These are phyloP conservation scores for Fimicolochytrium jonesii DNA, from an alignment of 192 early-diverging fungal genomes.

Conservation along the genomic window DNA sequence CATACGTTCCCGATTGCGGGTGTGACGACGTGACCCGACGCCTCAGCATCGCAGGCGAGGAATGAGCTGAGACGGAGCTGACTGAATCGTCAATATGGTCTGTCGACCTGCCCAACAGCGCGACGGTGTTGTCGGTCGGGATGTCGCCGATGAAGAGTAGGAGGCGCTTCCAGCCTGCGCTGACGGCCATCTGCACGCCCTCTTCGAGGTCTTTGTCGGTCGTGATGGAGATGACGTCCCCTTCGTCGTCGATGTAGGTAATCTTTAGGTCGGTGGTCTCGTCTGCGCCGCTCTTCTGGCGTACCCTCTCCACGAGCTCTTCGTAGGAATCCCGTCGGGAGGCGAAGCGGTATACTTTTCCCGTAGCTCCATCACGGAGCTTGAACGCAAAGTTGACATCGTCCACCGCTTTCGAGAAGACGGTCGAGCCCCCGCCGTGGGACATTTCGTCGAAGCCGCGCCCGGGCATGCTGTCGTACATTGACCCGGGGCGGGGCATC, in stretches of 20 bases:
- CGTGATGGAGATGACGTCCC: slow-evolving; percentile 80
- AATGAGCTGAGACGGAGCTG: background rate
- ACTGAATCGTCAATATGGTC: slow-evolving; percentile 1
- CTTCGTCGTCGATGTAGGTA: slow-evolving; percentile 89
- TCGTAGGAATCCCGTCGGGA: slow-evolving; percentile 15
- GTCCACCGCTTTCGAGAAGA: slow-evolving; percentile 5
- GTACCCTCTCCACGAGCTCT: slow-evolving; percentile 19
- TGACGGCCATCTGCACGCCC: slow-evolving; percentile 75
- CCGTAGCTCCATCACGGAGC: slow-evolving; percentile 29
- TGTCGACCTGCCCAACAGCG: background rate
- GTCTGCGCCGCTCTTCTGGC: slow-evolving; percentile 16
- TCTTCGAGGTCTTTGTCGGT: slow-evolving; percentile 81
- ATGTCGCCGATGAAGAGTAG: slow-evolving; percentile 50
- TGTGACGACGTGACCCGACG: background rate
- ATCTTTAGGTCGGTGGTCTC: slow-evolving; percentile 6
- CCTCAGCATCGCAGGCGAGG: background rate
- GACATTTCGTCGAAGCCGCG: slow-evolving; percentile 9
- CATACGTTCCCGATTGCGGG: background rate
- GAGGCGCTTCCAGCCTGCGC: slow-evolving; percentile 69
- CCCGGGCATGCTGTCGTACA: background rate
- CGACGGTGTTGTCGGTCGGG: background rate
- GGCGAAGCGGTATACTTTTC: slow-evolving; percentile 42
- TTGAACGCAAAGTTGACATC: slow-evolving; percentile 42
- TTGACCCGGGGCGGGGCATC: background rate
- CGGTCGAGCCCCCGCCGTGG: background rate